A percentile compares a stretch with the other conserved stretches of the same genome.
Evolutionary conservation across 139 green algal genomes (phyloP).

Genomic region (Coelastrella sp.): DNA sequence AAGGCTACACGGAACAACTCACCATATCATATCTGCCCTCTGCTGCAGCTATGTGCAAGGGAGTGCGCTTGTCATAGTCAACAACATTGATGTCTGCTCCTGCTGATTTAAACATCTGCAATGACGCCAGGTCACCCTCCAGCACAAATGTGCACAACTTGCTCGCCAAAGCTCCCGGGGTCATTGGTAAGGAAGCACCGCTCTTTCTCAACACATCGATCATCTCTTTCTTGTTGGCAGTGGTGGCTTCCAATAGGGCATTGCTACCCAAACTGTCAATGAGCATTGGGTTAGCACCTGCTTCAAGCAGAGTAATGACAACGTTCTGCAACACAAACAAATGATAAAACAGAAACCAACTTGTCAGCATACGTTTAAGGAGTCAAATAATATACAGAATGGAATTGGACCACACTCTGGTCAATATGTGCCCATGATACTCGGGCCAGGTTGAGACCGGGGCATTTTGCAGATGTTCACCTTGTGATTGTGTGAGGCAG

Average conservation of each 20-base stretch:
- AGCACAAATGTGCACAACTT: slow-evolving; percentile 55
- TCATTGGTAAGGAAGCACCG: not conserved
- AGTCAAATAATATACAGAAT: not conserved
- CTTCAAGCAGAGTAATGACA: not conserved
- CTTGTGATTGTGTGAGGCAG: not conserved
- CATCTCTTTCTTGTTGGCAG: not conserved
- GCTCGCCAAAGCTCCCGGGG: slow-evolving; percentile 22
- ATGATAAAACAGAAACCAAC: not conserved
- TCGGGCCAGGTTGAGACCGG: not conserved
- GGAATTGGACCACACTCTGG: no score
- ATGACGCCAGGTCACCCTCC: slow-evolving; percentile 34
- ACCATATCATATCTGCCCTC: slow-evolving; percentile 26
- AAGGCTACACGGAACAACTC: not conserved
- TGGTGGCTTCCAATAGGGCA: slow-evolving; percentile 59
- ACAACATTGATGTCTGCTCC: not conserved
- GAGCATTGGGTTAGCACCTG: not conserved
- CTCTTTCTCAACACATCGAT: not conserved
- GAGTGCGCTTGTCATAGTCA: slow-evolving; percentile 33
- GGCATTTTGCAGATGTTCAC: not conserved
- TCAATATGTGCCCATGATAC: not conserved
- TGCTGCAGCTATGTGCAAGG: slow-evolving; percentile 27
- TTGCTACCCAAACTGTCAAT: slow-evolving; percentile 43
- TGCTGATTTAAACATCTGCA: not conserved
- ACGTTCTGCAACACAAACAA: not conserved
- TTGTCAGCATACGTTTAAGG: not conserved